Evolutionary conservation across 768 basidiomycete genomes (phyloP).

Genomic region (Amanita rubescens): DNA sequence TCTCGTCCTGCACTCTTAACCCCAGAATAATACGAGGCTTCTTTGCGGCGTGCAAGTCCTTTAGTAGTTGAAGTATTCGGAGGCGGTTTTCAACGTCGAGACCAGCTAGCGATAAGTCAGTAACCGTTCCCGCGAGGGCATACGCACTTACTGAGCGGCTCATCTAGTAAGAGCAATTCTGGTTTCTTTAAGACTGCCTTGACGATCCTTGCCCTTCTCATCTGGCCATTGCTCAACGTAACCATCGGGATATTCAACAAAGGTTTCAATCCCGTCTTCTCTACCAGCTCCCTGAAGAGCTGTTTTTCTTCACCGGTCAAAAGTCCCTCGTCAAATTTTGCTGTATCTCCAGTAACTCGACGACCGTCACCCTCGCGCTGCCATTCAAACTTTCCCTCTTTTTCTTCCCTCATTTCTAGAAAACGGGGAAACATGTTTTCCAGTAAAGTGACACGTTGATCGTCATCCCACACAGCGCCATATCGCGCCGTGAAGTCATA

Average conservation of each 20-base stretch:
- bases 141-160: conserved; percentile 68
- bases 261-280: conserved; percentile 45
- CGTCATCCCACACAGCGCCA: conserved; percentile 81
- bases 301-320: conserved; percentile 20
- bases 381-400: conserved; percentile 10
- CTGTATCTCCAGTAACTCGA: conserved; percentile 2
- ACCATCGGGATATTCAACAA: conserved; percentile 81
- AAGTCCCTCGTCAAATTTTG: conserved; percentile 14
- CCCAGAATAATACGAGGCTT: conserved; percentile 55
- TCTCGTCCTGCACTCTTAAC: conserved; percentile 57
- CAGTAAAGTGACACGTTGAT: conserved; percentile 59
- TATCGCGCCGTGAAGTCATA: conserved; percentile 93
- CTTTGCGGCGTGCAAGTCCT: conserved; percentile 38
- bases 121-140: background rate
- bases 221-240: conserved; percentile 90
- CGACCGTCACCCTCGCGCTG: conserved; percentile 11
- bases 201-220: conserved; percentile 75
- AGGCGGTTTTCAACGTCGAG: conserved; percentile 59
- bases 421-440: conserved; percentile 60
- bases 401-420: conserved; percentile 21
- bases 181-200: conserved; percentile 67
- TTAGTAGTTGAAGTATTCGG: conserved; percentile 46
- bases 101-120: conserved; percentile 46
- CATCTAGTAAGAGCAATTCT: conserved; percentile 78
- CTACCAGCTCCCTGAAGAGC: conserved; percentile 47